Base-by-base conservation (phyloP, 345 rosid species). In the Laguncularia racemosa region DNA sequence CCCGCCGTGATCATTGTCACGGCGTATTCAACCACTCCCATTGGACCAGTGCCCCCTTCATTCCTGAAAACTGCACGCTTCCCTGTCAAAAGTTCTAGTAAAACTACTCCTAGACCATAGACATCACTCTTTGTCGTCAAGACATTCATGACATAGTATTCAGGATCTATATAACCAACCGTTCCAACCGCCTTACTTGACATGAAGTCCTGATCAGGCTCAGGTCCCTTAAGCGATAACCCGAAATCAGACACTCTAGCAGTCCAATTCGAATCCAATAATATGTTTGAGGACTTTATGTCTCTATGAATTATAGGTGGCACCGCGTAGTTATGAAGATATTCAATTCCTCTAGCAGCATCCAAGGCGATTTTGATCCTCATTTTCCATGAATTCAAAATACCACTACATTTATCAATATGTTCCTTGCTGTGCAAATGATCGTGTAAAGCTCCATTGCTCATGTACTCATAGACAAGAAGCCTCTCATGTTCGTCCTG, bases 151-250 rank as follows among this genome's bases (percentile, higher is more conserved):
- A 67, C 82, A 46, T 77, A 82, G 69, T 84, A 84, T 65, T 84
- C 91, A 0, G 91, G 91, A 68, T 84, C 91, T 19, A 84, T 84
- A 47, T 84, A 84, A 53, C 91, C 91, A 21, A 79, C 77, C 3
- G 91, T 84, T 10, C 88, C 88, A 2, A 58, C 88, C n/a, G 84
- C 85, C 64, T 63, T 74, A 28, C 73, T 60, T 40, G 84, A 67
- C 67, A 64, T 51, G 51, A 52, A 53, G 16, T 67, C 72, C 50
- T 71, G 69, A 59, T 72, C 84, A 10, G 71, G 61, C 38, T 68
- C 76, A 10, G 91, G 81, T 12, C 74, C 74, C 76, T 76, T 58
- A 13, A 82, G 56, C 14, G 91, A 82, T 49, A 82, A 57, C 45
- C 91, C 91, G 7, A 84, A 80, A 67, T 84, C 88, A 0, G 91